Base-by-base conservation (phyloP, 2,329 filamentous ascomycete species). In the Fusarium sp. region DNA sequence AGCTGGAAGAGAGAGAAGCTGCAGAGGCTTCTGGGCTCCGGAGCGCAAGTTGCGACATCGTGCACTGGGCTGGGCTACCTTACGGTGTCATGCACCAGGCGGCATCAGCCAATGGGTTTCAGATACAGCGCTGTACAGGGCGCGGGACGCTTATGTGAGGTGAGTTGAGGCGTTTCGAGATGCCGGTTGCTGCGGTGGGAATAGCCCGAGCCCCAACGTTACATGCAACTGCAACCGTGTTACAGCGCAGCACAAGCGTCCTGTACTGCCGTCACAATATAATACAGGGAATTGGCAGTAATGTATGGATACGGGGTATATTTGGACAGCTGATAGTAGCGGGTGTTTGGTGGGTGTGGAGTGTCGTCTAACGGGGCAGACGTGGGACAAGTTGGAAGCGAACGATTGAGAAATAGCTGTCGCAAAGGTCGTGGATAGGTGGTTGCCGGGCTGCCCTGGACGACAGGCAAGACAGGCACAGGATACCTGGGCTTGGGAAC, bases 31-130 rank as follows among this genome's bases (percentile, higher is more conserved):
- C 74, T 70, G 76, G 75, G 73, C 73, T 75, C 73, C 77, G 79
- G 75, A 77, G 76, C 73, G 77, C 76, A 77, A 79, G 78, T 76
- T 83, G 81, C 76, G 81, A 81, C 81, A 83, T 82, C 77, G 76
- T 80, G 74, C 73, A 72, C 77, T 58, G 37, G 55, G 72, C 77
- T 58, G 37, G 55, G 49, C 55, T 54, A 53, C 56, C 55, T 59
- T 75, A 77, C 77, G 58, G 57, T 57, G 42, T 69, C 65, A 69
- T 68, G 65, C 67, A 66, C 56, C 57, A 45, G 59, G 69, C 70
- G 66, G 59, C 66, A 70, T 68, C 64, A 63, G 57, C 67, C 72
- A 71, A 70, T 71, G 53, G 63, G 53, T 55, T 41, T 44, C 49
- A 59, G 49, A 46, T 43, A 36, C 43, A 25, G 37, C 38, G 43